Evolutionary conservation across 352 stramenopile species (phyloP), one percentile per base, ranked within the genome.

Genomic region (Bremia lactucae): DNA sequence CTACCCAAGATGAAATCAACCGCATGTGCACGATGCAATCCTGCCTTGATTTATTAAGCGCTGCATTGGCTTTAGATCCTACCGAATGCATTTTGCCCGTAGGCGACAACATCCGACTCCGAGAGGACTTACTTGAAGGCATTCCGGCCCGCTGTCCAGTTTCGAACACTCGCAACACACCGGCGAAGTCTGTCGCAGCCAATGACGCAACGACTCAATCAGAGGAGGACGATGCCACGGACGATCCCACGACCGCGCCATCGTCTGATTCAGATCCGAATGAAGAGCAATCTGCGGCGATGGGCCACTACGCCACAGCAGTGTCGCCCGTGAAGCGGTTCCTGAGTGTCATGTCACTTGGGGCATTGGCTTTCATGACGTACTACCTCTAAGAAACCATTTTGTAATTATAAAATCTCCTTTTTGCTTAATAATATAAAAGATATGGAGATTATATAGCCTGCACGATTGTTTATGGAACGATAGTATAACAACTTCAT

Each of bases 341-440:
- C 2, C 6, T 66, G n/a, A 41, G 56, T 9, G 45, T 58, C 16
- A 21, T 53, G 28, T 47, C 52, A 0, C 19, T 58, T 31, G 54
- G 38, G 10, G 43, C 46, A 6, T 19, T 58, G 8, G 44, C 39
- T n/a, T 42, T 56, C 13, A 43, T 46, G 38, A 42, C 48, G 6
- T 58, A 48, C 43, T 44, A 55, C 36, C 22, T 60, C 28, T 66
- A 66, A n/a, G n/a, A n/a, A n/a, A n/a, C n/a, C n/a, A n/a, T n/a
- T n/a, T n/a, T n/a, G n/a, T n/a, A n/a, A n/a, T n/a, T n/a, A n/a
- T n/a, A n/a, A n/a, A n/a, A n/a, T n/a, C n/a, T n/a, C n/a, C n/a
- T n/a, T n/a, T n/a, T n/a, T n/a, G n/a, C n/a, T n/a, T n/a, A n/a
- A n/a, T n/a, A n/a, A n/a, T n/a, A n/a, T n/a, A n/a, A n/a, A n/a